Conservation (phyloP, 2,329 filamentous ascomycete species). For the Apiospora kogelbergensis region DNA sequence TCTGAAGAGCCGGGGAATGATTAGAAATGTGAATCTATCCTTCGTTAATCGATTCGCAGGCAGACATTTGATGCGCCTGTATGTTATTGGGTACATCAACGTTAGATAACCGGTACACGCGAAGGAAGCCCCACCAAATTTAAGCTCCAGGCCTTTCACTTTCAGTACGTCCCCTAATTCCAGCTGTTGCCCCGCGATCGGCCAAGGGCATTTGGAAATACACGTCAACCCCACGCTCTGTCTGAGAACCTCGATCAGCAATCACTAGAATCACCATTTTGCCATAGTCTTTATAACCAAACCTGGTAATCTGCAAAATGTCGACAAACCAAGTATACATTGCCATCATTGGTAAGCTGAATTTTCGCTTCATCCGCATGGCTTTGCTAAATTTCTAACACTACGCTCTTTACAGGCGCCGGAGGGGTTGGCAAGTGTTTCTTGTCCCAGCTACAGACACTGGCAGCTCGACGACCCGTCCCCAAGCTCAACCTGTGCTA, state of each 20-base stretch:
- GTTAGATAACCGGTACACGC: neutral
- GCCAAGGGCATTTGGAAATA: neutral
- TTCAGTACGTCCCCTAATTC: neutral
- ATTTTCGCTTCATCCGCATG: neutral
- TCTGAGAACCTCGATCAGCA: neutral
- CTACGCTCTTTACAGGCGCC: conserved; percentile 61
- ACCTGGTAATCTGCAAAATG: conserved; percentile 30
- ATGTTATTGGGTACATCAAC: neutral
- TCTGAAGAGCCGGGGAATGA: neutral
- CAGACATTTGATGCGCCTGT: neutral
- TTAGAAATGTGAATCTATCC: neutral
- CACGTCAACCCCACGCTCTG: conserved; percentile 21
- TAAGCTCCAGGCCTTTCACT: neutral
- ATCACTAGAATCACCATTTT: neutral
- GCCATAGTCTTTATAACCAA: neutral
- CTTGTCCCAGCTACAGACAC: conserved; percentile 73
- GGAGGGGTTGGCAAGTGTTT: conserved; percentile 94
- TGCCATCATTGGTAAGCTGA: conserved; percentile 44
- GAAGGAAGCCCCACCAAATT: neutral
- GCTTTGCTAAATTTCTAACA: neutral
- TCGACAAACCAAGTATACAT: conserved; percentile 49
- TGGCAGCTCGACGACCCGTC: conserved; percentile 65
- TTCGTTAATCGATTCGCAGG: neutral
- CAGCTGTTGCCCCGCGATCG: conserved; percentile 3
- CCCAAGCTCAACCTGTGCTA: conserved; percentile 78